phyloP scores from a whole-genome alignment of 805 yeast species.

The Suhomyces xylopsoci region DNA sequence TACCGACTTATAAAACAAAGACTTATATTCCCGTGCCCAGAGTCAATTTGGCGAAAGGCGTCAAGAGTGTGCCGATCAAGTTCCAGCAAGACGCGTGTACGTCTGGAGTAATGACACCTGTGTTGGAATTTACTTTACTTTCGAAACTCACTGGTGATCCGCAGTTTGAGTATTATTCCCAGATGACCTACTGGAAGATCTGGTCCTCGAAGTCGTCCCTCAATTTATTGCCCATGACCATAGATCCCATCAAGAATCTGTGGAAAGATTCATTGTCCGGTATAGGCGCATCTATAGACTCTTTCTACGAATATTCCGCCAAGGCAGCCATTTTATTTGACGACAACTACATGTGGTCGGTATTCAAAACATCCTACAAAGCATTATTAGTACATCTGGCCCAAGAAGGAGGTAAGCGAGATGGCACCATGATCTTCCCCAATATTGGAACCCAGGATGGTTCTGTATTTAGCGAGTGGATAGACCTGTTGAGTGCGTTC shows the following conservation, averaged over 20 bases:
- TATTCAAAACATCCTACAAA: conserved; percentile 47
- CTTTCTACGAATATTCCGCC: conserved; percentile 84
- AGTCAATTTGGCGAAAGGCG: conserved; percentile 61
- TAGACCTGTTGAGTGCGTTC: conserved; percentile 83
- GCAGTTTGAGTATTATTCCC: conserved; percentile 60
- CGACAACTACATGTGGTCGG: conserved; percentile 62
- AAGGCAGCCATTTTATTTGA: conserved; percentile 69
- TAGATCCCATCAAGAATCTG: conserved; percentile 54
- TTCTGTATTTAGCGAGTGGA: conserved; percentile 55
- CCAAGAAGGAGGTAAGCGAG: conserved; percentile 20
- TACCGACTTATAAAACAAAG: conserved; percentile 66
- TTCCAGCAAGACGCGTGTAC: conserved; percentile 70
- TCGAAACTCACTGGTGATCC: conserved; percentile 74
- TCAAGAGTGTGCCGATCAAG: conserved; percentile 39
- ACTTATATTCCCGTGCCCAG: conserved; percentile 77
- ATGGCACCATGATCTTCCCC: conserved; percentile 42
- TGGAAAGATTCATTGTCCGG: conserved; percentile 69
- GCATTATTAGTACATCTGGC: conserved; percentile 50
- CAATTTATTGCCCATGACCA: conserved; percentile 73
- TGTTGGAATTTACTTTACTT: conserved; percentile 74
- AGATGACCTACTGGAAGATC: conserved; percentile 59
- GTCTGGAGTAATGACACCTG: conserved; percentile 83
- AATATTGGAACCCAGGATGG: conserved; percentile 61
- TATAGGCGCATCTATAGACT: conserved; percentile 87
- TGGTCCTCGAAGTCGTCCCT: conserved; percentile 66